Base-by-base conservation (phyloP, 768 basidiomycete species). In the Collybiopsis luxurians region DNA sequence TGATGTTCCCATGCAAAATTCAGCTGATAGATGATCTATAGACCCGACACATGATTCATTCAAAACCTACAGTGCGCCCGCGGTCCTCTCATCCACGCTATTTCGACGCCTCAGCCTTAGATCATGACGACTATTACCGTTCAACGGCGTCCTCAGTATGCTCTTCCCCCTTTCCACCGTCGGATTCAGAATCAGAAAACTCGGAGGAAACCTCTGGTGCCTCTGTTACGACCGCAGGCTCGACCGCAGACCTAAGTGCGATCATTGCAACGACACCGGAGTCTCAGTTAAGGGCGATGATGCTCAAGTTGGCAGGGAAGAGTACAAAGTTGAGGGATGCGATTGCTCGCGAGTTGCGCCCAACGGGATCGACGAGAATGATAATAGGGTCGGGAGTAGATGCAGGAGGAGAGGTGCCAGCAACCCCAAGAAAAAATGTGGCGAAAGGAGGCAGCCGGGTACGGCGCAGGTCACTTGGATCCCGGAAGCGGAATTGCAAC, bases 231-330 rank as follows among this genome's bases (percentile, higher is more conserved):
- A n/a, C n/a, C n/a, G n/a, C n/a, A n/a, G n/a, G n/a, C n/a, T n/a
- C 30, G 56, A 61, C 48, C 3, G 61, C 26, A 39, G 61, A 63
- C 44, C 65, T 78, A 27, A 69, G 66, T 36, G 61, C 66, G 4
- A 74, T 74, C 4, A 72, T 81, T 48, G 69, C 73, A 17, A 64
- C 70, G 26, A 61, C 72, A 7, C 65, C 76, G 0, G 75, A 77
- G 43, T 51, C 63, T 12, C 71, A 67, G 53, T 71, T 82, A 5
- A 75, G 77, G 27, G 68, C 71, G 21, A 66, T 76, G 47, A 59
- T 79, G 55, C 62, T 72, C 40, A 74, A 70, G 50, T 67, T 80
- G 4, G 73, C 74, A 1, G 67, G 68, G 23, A 64, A 61, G 24
- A 68, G 68, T 56, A 69, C 73, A 0, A 66, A 62, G 15, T 71